Base-by-base conservation (phyloP, 2,329 filamentous ascomycete species). In the Colletotrichum tropicale region DNA sequence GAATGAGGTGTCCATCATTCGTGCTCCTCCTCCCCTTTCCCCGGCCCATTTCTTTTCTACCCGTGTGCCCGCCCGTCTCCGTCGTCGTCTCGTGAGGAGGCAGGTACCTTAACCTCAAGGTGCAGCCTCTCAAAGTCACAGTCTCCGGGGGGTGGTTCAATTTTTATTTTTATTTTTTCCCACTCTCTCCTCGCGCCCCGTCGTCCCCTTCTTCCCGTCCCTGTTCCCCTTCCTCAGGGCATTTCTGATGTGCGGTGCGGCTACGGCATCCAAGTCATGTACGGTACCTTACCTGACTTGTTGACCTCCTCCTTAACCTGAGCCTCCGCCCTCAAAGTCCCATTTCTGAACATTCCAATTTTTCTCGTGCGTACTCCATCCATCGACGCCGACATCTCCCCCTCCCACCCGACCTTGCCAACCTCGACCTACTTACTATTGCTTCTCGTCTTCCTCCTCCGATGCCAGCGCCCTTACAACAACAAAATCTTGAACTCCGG, bases 311-410 rank as follows among this genome's bases (percentile, higher is more conserved):
- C 43, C 43, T n/a, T 71, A 66, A 56, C 32, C 69, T 34, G n/a
- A 36, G 56, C 58, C 28, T 21, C 66, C 43, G 66, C 43, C 58
- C 56, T 65, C 66, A 13, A 32, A 58, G 67, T 68, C 70, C 70
- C 64, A 75, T 68, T 71, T 65, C 73, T 67, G 58, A 38, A 34
- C 62, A 72, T 71, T 76, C 66, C 48, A 64, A 60, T 74, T 74
- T 74, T 70, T 70, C 62, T 76, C 38, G 60, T 56, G 60, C 70
- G 66, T 76, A 26, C 61, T 70, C 48, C 60, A 70, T 75, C 65
- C 52, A 65, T 38, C 52, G 60, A 61, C 55, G n/a, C 66, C 58
- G 34, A 8, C 43, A 58, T 32, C 66, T 66, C 30, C 38, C 26
- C 58, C 48, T 60, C 30, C 26, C 16, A 15, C 70, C 38, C 56